phyloP scores from a whole-genome alignment of 345 rosid species.

The Carallia pectinifolia region DNA sequence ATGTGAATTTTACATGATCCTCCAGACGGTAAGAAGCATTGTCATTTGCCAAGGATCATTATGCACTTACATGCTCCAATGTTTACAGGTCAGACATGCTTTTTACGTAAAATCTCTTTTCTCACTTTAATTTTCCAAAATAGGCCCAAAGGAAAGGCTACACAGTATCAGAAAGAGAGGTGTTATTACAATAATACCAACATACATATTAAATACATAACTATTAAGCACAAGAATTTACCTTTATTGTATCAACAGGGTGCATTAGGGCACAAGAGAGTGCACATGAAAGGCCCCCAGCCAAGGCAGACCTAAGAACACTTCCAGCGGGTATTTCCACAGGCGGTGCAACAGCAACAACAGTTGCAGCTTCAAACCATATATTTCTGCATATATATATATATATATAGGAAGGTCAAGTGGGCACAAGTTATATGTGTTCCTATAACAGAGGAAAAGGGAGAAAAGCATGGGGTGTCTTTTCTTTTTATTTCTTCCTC shows the following conservation, averaged over 20 bases:
- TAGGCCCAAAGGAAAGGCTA: not conserved
- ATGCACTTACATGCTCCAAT: not conserved
- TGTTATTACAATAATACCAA: not conserved
- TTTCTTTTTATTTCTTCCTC: too few relatives aligned
- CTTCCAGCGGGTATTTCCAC: conserved; percentile 83
- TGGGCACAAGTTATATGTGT: conserved; percentile 10
- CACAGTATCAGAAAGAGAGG: not conserved
- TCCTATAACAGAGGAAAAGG: not conserved
- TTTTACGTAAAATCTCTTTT: not conserved
- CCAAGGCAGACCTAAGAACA: conserved; percentile 91
- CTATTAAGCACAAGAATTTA: conserved; percentile 20
- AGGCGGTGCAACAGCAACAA: conserved; percentile 94
- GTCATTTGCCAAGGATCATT: not conserved
- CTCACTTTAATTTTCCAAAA: not conserved
- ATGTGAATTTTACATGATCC: not conserved
- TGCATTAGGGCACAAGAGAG: conserved; percentile 84
- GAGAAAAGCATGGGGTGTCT: not conserved
- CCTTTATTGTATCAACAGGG: conserved; percentile 93
- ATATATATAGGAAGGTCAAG: conserved; percentile 13
- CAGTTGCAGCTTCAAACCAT: conserved; percentile 99
- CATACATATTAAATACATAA: conserved; percentile 1
- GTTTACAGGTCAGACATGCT: not conserved
- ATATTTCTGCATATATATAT: conserved; percentile 47
- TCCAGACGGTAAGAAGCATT: not conserved
- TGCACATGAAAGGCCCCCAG: conserved; percentile 95